phyloP scores from a whole-genome alignment of 495 filamentous ascomycete genomes.

The Penicillium simplicissimum region DNA sequence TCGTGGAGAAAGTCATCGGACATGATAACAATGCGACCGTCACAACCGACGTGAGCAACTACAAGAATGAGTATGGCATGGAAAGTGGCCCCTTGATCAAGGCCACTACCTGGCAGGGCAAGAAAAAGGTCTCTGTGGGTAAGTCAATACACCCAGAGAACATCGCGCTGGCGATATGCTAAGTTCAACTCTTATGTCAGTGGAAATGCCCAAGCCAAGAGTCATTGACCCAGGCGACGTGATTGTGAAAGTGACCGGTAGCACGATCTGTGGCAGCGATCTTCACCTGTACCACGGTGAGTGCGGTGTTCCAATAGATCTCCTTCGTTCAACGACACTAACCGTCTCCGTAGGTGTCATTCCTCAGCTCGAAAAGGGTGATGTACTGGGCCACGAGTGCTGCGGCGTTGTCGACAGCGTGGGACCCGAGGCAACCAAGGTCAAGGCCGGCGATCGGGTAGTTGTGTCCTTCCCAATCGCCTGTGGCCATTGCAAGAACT shows the following conservation, averaged over 20 bases:
- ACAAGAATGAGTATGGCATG: slow-evolving; percentile 28
- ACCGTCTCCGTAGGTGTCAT: slow-evolving; percentile 46
- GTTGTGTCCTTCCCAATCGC: slow-evolving; percentile 89
- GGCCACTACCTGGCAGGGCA: slow-evolving; percentile 40
- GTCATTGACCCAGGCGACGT: slow-evolving; percentile 76
- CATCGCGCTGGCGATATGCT: not conserved
- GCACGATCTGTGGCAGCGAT: slow-evolving; percentile 85
- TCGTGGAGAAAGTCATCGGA: slow-evolving; percentile 64
- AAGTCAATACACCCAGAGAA: not conserved
- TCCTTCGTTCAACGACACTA: not conserved
- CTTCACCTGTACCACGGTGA: slow-evolving; percentile 75
- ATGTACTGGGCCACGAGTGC: slow-evolving; percentile 90
- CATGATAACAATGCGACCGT: slow-evolving; percentile 47
- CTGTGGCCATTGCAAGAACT: slow-evolving; percentile 68
- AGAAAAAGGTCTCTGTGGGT: slow-evolving; percentile 41
- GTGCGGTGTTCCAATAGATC: not conserved
- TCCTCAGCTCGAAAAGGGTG: slow-evolving; percentile 74
- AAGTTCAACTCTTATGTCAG: slow-evolving; percentile 18
- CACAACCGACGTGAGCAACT: slow-evolving; percentile 34
- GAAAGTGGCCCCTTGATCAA: slow-evolving; percentile 21
- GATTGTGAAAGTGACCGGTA: slow-evolving; percentile 81
- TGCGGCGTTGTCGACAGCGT: slow-evolving; percentile 76
- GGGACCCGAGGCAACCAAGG: slow-evolving; percentile 58
- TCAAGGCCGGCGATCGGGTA: slow-evolving; percentile 72
- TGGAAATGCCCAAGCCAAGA: slow-evolving; percentile 66